Evolutionary conservation across 163 green algal species (phyloP).

Genomic region (Chlamydomonas reinhardtii): DNA sequence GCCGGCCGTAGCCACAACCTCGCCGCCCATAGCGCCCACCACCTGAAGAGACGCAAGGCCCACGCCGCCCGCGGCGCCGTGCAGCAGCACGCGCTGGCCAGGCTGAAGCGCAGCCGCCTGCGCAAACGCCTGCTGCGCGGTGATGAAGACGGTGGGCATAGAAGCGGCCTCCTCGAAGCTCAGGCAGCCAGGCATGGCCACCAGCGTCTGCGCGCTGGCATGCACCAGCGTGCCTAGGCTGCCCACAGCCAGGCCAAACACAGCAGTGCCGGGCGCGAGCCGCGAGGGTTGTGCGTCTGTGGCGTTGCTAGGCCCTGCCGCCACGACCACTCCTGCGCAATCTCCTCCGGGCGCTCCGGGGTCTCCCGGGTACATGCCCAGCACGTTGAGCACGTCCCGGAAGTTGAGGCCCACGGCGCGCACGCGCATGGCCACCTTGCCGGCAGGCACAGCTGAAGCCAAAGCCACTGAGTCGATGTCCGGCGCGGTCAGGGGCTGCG

Average conservation of each 20-base stretch:
- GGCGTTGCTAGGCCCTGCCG: slow-evolving; percentile 52
- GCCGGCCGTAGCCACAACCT: slow-evolving; percentile 80
- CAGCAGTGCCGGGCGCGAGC: slow-evolving; percentile 56
- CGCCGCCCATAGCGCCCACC: slow-evolving; percentile 56
- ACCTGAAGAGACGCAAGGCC: slow-evolving; percentile 78
- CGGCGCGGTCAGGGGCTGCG: slow-evolving; percentile 44
- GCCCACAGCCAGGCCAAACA: slow-evolving; percentile 89
- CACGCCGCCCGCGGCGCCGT: slow-evolving; percentile 76
- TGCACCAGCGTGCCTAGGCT: slow-evolving; percentile 76
- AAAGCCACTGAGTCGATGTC: background rate
- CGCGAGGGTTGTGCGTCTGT: slow-evolving; percentile 56
- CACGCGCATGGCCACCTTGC: slow-evolving; percentile 63
- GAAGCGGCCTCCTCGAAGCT: slow-evolving; percentile 73
- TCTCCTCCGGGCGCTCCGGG: slow-evolving; percentile 86
- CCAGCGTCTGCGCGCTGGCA: slow-evolving; percentile 66
- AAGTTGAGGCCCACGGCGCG: slow-evolving; percentile 94
- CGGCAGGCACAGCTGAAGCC: slow-evolving; percentile 6
- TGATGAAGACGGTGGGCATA: slow-evolving; percentile 85
- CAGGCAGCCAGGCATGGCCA: slow-evolving; percentile 66
- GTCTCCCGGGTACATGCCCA: slow-evolving; percentile 91
- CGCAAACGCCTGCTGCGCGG: slow-evolving; percentile 66
- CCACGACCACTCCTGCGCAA: slow-evolving; percentile 77
- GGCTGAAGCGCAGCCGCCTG: slow-evolving; percentile 49
- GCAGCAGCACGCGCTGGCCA: slow-evolving; percentile 69
- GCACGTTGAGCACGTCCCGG: slow-evolving; percentile 94